Evolutionary conservation across 768 basidiomycete species (phyloP).

Genomic region (Pleurotus tuoliensis): DNA sequence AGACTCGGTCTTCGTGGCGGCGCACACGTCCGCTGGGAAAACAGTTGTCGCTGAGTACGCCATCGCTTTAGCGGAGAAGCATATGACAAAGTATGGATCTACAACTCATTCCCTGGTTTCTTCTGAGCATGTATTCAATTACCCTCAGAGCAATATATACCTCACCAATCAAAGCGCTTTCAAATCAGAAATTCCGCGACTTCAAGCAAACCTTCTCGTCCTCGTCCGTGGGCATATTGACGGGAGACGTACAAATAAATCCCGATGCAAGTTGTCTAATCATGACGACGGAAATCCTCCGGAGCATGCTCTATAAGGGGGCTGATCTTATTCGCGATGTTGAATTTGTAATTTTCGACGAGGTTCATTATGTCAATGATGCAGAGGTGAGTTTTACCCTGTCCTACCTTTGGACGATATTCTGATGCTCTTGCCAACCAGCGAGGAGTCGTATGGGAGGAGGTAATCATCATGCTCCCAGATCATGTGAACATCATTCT

Average conservation of each 20-base stretch:
- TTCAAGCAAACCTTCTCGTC: constrained; percentile 96
- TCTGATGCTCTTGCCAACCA: constrained; percentile 25
- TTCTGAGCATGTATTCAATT: background rate
- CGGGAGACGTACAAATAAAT: constrained; percentile 99
- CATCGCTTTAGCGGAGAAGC: constrained; percentile 92
- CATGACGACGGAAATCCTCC: constrained; percentile 97
- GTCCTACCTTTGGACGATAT: background rate
- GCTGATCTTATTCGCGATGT: constrained; percentile 98
- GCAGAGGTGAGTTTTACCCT: constrained; percentile 65
- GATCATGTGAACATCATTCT: constrained; percentile 98
- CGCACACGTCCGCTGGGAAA: constrained; percentile 99
- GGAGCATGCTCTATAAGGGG: constrained; percentile 98
- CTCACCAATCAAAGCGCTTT: constrained; percentile 96
- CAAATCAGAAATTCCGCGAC: constrained; percentile 98
- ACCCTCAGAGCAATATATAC: constrained; percentile 88
- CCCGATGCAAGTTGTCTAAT: constrained; percentile 95
- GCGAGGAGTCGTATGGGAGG: constrained; percentile 99
- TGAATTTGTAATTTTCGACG: constrained; percentile 99
- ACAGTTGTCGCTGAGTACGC: constrained; percentile 99
- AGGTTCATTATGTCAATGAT: constrained; percentile 99
- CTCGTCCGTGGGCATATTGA: constrained; percentile 89
- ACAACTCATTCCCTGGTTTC: background rate
- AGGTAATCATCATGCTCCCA: constrained; percentile 99
- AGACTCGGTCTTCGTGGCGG: constrained; percentile 98
- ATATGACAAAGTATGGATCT: constrained; percentile 86